Conservation (phyloP, 768 basidiomycete genomes). For the Leccinum disarticulatum region DNA sequence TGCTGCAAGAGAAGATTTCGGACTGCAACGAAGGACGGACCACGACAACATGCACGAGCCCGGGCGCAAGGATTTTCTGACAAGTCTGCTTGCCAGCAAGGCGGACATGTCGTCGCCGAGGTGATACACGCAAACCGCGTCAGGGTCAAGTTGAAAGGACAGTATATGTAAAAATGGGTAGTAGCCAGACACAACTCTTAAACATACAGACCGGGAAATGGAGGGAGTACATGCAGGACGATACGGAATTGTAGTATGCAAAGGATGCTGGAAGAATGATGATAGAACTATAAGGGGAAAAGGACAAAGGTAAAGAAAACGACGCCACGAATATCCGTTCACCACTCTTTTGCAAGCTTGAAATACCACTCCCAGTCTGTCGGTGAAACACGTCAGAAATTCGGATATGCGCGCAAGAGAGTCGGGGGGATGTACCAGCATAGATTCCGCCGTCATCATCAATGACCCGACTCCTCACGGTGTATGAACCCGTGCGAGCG, state of each 20-base stretch:
- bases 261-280: constrained; percentile 29
- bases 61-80: constrained; percentile 1
- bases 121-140: neutral
- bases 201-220: constrained; percentile 19
- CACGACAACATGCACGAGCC: neutral
- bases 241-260: constrained; percentile 28
- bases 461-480: constrained; percentile 75
- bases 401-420: neutral
- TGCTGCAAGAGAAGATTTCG: neutral
- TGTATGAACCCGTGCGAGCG: constrained; percentile 79
- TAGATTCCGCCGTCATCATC: constrained; percentile 87
- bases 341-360: constrained; percentile 94
- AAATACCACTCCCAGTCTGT: constrained; percentile 66
- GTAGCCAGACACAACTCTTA: constrained; percentile 11
- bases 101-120: constrained; percentile 9
- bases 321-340: constrained; percentile 23
- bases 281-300: constrained; percentile 8
- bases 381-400: constrained; percentile 11
- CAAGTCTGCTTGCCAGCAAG: constrained; percentile 6
- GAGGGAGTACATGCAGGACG: constrained; percentile 29
- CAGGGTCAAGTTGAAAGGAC: neutral
- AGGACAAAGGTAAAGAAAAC: constrained; percentile 7
- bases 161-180: constrained; percentile 5
- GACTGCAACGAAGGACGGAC: neutral
- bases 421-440: constrained; percentile 55